Base-by-base conservation (phyloP, 495 filamentous ascomycete genomes). In the Penicillium mononematosum region DNA sequence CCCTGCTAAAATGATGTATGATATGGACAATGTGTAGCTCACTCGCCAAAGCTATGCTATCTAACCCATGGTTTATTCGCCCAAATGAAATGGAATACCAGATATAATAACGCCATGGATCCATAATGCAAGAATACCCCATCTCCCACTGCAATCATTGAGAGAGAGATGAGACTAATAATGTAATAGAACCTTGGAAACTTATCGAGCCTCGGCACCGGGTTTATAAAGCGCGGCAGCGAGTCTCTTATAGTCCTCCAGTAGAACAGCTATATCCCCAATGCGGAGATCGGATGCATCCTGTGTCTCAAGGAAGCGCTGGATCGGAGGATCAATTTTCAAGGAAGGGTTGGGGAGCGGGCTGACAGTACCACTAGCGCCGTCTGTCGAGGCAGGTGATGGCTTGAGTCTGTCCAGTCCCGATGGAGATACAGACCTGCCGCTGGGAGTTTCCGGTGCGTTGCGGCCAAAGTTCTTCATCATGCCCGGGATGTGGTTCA, bases 201-300 rank as follows among this genome's bases (percentile, higher is more conserved):
- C 12, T 52, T 32, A 67, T 27, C 55, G 41, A 61, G 63, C 51
- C 22, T 49, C 57, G 58, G 78, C 43, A 65, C 70, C 56, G 68
- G 79, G 47, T 79, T 67, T 71, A 11, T 58, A 58, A 7, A 79
- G 48, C 10, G 58, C 60, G 38, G 69, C 60, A 4, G 89, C 90
- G 12, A 99, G 74, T 47, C 92, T 77, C 59, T 92, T 86, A 69
- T 98, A 99, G 71, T 97, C 94, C 62, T 83, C 83, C 50, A 99
- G 72, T 58, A 99, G 66, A 55, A 89, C 85, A 39, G 89, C 74
- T 41, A 97, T 86, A 64, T 99, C 94, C 19, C 86, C 85, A 45
- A 98, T 70, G 52, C 79, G 87, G 44, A 99, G 72, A 53, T 98
- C 92, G 7, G 82, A 81, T 8, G 86, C 87, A 70, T 89, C 85